Conservation (phyloP, 2,329 filamentous ascomycete species). For the Hymenoscyphus fraxineus region DNA sequence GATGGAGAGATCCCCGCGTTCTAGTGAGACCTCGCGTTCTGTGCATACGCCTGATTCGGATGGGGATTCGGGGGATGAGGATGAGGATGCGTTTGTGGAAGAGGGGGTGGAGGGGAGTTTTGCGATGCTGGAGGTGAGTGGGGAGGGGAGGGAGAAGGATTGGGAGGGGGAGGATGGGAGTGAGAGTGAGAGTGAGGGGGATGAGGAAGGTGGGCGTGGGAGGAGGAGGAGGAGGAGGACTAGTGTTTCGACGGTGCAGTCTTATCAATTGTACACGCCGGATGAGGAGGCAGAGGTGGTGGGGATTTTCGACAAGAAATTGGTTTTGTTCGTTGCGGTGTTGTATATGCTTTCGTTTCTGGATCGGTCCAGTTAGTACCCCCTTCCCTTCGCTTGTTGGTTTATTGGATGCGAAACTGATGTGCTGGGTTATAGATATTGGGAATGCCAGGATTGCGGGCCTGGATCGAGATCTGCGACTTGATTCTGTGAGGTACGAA, state of each 20-base stretch:
- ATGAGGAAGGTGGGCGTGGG: slow-evolving; percentile 15
- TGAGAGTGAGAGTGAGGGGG: slow-evolving; percentile 17
- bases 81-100: slow-evolving; percentile 24
- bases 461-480: slow-evolving; percentile 57
- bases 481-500: slow-evolving; percentile 50
- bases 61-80: slow-evolving; percentile 27
- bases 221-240: slow-evolving; percentile 20
- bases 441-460: slow-evolving; percentile 62
- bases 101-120: slow-evolving; percentile 20
- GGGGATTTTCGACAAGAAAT: slow-evolving; percentile 68
- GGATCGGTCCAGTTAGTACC: slow-evolving; percentile 70
- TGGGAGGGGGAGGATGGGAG: slow-evolving; percentile 17
- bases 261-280: slow-evolving; percentile 51
- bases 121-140: slow-evolving; percentile 17
- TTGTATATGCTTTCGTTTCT: slow-evolving; percentile 83
- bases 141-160: slow-evolving; percentile 15
- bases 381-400: slow-evolving; percentile 2
- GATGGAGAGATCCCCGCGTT: slow-evolving; percentile 23
- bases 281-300: slow-evolving; percentile 73
- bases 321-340: slow-evolving; percentile 77
- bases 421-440: slow-evolving; percentile 44
- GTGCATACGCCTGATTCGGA: slow-evolving; percentile 27
- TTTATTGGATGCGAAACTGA: slow-evolving; percentile 10
- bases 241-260: slow-evolving; percentile 36
- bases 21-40: slow-evolving; percentile 20